Conservation (phyloP, 1,139 yeast genomes). For the Lodderomyces jiufengensis region DNA sequence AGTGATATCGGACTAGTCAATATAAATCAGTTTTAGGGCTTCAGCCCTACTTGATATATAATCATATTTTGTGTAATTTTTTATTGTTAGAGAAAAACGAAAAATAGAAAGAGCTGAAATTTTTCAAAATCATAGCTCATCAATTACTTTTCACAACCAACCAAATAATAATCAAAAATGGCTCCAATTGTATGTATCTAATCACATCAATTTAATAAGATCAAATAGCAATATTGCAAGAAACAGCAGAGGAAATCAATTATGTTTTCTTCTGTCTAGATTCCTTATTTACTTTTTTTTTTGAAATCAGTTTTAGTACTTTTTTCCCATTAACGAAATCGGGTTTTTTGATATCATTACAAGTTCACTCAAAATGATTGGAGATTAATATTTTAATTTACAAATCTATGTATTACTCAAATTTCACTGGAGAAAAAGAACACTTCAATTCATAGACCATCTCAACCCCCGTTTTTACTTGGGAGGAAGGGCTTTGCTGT, state of each 20-base stretch:
- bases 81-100: background rate
- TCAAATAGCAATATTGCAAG: constrained; percentile 1
- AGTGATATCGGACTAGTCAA: no score
- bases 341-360: background rate
- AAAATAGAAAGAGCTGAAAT: constrained; percentile 2
- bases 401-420: no score
- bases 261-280: constrained; percentile 4
- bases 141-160: constrained; percentile 2
- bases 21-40: no score
- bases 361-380: constrained; percentile 1
- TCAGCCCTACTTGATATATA: background rate
- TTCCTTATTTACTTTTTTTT: constrained; percentile 7
- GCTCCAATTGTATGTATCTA: constrained; percentile 83
- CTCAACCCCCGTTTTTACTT: constrained; percentile 1
- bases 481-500: constrained; percentile 15
- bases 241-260: background rate
- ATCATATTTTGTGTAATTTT: no score
- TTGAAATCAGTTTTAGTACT: constrained; percentile 2
- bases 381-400: no score
- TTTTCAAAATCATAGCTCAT: constrained; percentile 1
- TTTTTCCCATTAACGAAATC: constrained; percentile 3
- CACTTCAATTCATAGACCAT: background rate
- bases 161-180: constrained; percentile 45
- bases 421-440: no score
- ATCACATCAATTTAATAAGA: no score